Percentiles rank a stretch among this genome's conserved stretches.
phyloP scores from a whole-genome alignment of 2,329 filamentous ascomycete species.

The Lecanosticta acicola region DNA sequence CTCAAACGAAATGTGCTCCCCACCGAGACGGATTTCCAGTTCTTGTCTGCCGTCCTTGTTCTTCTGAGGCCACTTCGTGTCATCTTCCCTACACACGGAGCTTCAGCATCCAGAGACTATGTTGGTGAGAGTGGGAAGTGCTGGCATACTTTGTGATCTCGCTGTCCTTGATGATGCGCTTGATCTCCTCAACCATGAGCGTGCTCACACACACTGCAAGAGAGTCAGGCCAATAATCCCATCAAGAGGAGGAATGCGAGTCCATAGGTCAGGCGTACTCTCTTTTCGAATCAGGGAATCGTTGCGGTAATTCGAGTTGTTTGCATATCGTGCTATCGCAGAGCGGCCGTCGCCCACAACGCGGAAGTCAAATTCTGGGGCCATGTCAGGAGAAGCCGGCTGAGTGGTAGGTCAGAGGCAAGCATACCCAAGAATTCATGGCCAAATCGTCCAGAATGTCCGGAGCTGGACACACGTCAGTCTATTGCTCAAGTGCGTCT shows the following conservation, averaged over 20 bases:
- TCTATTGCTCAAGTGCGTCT: no score
- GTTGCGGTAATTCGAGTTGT: conserved; percentile 99
- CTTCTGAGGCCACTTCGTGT: conserved; percentile 97
- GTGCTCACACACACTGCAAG: conserved; percentile 87
- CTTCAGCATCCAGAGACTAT: no score
- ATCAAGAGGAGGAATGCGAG: neutral
- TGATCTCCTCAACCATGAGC: conserved; percentile 85
- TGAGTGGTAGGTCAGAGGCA: neutral
- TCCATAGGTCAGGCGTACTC: conserved; percentile 57
- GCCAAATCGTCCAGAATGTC: conserved; percentile 93
- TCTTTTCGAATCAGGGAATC: conserved; percentile 99
- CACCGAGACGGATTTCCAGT: conserved; percentile 86
- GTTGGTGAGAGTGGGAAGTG: no score
- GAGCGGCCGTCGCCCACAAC: conserved; percentile 88
- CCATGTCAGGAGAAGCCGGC: conserved; percentile 2
- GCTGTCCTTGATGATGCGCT: conserved; percentile 92
- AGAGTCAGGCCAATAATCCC: neutral
- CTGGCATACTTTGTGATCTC: conserved; percentile 99
- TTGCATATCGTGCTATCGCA: conserved; percentile 91
- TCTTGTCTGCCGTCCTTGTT: conserved; percentile 98
- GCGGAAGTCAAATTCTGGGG: conserved; percentile 87
- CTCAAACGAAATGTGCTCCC: conserved; percentile 97
- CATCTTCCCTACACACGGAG: conserved; percentile 99
- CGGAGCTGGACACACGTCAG: conserved; percentile 60
- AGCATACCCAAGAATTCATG: conserved; percentile 88